Evolutionary conservation across 768 basidiomycete genomes (phyloP), one percentile per base, ranked within the genome.

Genomic region (Leccinum ochraceum): DNA sequence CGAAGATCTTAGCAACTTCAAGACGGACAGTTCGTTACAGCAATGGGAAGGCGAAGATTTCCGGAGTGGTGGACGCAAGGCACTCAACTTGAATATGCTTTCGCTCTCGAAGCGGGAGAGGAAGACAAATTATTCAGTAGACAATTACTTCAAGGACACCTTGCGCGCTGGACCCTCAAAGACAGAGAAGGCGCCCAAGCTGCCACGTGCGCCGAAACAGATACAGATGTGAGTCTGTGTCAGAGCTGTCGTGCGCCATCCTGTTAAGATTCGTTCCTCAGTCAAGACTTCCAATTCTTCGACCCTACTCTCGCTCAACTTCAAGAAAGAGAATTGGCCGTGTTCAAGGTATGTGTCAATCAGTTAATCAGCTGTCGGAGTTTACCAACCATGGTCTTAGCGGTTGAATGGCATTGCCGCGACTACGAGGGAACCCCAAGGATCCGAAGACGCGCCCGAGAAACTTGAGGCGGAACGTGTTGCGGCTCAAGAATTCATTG

Each of bases 41-140:
- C 90, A 92, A 67, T 97, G 95, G 95, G 95, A 98, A 67, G 95
- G 95, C 36, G 93, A 97, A 73, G 94, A 96, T 69, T 98, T 94
- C 75, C 80, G 89, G 28, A 72, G 83, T 17, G 92, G 84, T 17
- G 92, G 90, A 77, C 85, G 86, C 70, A 92, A 92, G 73, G 63
- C 77, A 3, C 80, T 92, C 53, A 87, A 86, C 67, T 80, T 93
- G 69, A 90, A 89, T 65, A 84, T 94, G 63, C 79, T 93, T 4
- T 92, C 95, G 28, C 81, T 96, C 20, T 93, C 92, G 42, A 98
- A 98, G 78, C 87, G 96, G 4, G 94, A 95, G 74, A 86, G 96
- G 62, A 95, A 95, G 76, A 84, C 86, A 34, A 96, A 95, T 69
- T 98, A 97, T 74, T 95, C 93, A 0, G 91, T 98, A 37, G 95